Percentiles rank a stretch among this genome's conserved stretches.
These are phyloP conservation scores for Lepiota venenata DNA, from an alignment of 768 basidiomycete genomes.

Conservation along the genomic window DNA sequence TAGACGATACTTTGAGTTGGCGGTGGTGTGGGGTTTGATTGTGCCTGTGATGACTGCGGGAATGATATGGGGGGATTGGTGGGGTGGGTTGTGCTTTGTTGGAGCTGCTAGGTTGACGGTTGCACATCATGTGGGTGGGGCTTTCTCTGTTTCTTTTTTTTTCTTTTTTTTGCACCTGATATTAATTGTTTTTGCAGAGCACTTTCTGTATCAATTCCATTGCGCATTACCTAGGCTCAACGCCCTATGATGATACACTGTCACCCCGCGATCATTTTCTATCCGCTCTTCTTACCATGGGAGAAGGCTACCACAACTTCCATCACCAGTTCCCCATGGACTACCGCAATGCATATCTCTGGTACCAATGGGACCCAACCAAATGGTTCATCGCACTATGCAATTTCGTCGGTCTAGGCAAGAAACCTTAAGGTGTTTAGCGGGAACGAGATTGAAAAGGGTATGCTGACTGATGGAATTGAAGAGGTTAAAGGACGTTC, in stretches of 20 bases:
- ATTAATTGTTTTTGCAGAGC: conserved; percentile 42
- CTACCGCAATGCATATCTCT: conserved; percentile 72
- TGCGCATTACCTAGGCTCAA: conserved; percentile 79
- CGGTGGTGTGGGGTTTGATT: conserved; percentile 64
- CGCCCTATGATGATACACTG: conserved; percentile 79
- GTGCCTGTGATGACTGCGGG: conserved; percentile 71
- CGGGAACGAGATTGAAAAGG: conserved; percentile 83
- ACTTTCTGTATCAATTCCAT: conserved; percentile 90
- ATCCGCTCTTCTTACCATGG: conserved; percentile 81
- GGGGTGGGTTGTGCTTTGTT: conserved; percentile 74
- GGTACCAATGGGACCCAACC: conserved; percentile 91
- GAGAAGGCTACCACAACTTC: conserved; percentile 90
- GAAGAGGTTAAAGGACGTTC: conserved; percentile 62
- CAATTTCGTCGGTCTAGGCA: conserved; percentile 64
- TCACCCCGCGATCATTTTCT: conserved; percentile 77
- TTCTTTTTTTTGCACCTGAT: not conserved
- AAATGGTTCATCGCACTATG: conserved; percentile 90
- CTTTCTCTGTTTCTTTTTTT: conserved; percentile 8
- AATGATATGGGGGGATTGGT: conserved; percentile 70
- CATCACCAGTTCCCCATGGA: conserved; percentile 92
- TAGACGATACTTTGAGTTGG: conserved; percentile 61
- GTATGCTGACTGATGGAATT: conserved; percentile 81
- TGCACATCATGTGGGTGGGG: conserved; percentile 71
- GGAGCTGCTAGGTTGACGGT: conserved; percentile 69
- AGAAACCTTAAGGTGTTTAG: conserved; percentile 81